Conservation (phyloP, 2,329 filamentous ascomycete genomes). For the Cadophora sp. region DNA sequence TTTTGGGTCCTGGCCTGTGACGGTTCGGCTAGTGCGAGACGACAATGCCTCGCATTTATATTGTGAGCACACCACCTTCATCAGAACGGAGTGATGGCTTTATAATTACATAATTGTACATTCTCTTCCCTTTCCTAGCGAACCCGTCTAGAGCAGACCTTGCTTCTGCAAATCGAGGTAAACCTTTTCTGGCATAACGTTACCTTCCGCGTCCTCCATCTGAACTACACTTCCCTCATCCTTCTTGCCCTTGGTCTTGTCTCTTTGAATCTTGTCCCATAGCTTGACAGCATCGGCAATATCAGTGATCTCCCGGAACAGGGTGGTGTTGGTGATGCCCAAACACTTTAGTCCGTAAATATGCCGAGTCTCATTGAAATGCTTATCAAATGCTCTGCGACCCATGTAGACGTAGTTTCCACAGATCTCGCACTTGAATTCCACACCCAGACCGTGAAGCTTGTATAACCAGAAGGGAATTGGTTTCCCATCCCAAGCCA, state of each 20-base stretch:
- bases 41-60: not conserved
- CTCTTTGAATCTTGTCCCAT: slow-evolving; percentile 92
- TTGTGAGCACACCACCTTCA: not conserved
- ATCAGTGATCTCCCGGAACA: slow-evolving; percentile 92
- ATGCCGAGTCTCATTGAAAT: slow-evolving; percentile 93
- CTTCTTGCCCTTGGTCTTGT: slow-evolving; percentile 78
- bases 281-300: slow-evolving; percentile 89
- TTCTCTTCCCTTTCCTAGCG: not conserved
- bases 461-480: slow-evolving; percentile 99
- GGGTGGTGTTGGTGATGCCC: slow-evolving; percentile 86
- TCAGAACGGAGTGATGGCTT: no score
- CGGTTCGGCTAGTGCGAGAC: not conserved
- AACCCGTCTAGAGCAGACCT: slow-evolving; percentile 68
- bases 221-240: slow-evolving; percentile 87
- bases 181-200: slow-evolving; percentile 99
- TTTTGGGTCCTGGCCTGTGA: not conserved
- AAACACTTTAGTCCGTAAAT: slow-evolving; percentile 93
- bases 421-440: slow-evolving; percentile 95
- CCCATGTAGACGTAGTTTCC: slow-evolving; percentile 99
- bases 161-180: slow-evolving; percentile 95
- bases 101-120: slow-evolving; percentile 27
- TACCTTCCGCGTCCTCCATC: slow-evolving; percentile 97
- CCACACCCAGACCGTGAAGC: slow-evolving; percentile 90
- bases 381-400: slow-evolving; percentile 93
- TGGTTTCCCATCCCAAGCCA: slow-evolving; percentile 98